Evolutionary conservation across 140 eudicot species (phyloP).

Genomic region (Oenanthe javanica): DNA sequence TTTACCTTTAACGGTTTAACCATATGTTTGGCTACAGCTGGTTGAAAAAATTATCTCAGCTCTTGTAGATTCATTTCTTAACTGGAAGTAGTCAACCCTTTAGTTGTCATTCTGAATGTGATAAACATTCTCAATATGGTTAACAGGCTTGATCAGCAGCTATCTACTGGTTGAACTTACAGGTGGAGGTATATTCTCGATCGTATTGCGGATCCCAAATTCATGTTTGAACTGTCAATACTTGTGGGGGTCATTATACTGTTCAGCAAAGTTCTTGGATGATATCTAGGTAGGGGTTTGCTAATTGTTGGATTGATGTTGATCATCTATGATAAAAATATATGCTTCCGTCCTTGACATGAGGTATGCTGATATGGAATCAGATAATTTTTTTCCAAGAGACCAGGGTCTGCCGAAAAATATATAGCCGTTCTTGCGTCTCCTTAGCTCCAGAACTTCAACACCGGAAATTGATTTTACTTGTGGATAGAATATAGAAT

Average conservation of each 20-base stretch:
- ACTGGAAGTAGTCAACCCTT: neutral
- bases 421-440: neutral
- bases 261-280: constrained; percentile 42
- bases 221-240: constrained; percentile 45
- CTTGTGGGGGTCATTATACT: constrained; percentile 46
- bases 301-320: neutral
- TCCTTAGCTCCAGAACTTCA: neutral
- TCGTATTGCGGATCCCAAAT: constrained; percentile 32
- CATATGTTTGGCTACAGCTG: neutral
- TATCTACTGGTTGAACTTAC: constrained; percentile 99
- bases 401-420: neutral
- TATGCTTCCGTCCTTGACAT: neutral
- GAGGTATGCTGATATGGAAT: constrained; percentile 2
- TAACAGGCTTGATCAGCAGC: constrained; percentile 99
- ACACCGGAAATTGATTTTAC: neutral
- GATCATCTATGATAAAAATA: too few species aligned
- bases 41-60: neutral
- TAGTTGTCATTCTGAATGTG: constrained; percentile 50
- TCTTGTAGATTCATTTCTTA: constrained; percentile 3
- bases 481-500: constrained; percentile 10
- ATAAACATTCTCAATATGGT: constrained; percentile 61
- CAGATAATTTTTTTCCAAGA: neutral
- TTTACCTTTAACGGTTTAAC: neutral
- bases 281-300: constrained; percentile 7
- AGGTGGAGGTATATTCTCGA: constrained; percentile 68